Percentiles rank a stretch among this genome's conserved stretches.
These are phyloP conservation scores for Eutypa lata DNA, from an alignment of 2,329 filamentous ascomycete species.

Conservation along the genomic window DNA sequence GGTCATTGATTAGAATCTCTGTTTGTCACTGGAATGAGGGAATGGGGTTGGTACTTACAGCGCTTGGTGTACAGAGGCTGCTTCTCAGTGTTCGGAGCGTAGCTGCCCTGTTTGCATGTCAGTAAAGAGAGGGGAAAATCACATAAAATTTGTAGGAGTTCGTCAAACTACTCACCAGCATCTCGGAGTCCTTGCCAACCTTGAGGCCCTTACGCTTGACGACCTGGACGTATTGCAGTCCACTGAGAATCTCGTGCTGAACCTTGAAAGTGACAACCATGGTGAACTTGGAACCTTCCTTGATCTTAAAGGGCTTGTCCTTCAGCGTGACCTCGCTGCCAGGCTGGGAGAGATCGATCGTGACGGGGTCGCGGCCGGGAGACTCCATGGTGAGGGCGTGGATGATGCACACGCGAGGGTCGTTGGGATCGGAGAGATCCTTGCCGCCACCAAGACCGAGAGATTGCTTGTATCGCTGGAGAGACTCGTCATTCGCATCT, in stretches of 20 bases:
- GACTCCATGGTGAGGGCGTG: constrained; percentile 85
- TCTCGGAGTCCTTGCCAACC: constrained; percentile 92
- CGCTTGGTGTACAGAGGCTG: constrained; percentile 84
- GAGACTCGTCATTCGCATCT: constrained; percentile 80
- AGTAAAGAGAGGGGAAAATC: constrained; percentile 13
- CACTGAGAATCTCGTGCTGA: constrained; percentile 92
- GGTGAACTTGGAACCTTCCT: constrained; percentile 89
- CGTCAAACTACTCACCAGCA: constrained; percentile 70
- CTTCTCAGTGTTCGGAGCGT: constrained; percentile 87
- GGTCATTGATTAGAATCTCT: not conserved
- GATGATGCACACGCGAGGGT: constrained; percentile 90
- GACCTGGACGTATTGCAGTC: constrained; percentile 91
- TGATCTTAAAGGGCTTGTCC: constrained; percentile 93
- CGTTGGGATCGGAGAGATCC: constrained; percentile 71
- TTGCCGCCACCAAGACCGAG: constrained; percentile 78
- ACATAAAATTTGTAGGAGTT: not conserved
- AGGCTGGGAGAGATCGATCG: constrained; percentile 77
- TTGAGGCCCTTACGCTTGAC: constrained; percentile 86
- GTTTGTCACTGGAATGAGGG: not conserved
- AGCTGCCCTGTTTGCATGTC: constrained; percentile 67
- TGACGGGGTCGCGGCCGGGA: constrained; percentile 77
- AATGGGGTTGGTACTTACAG: constrained; percentile 59
- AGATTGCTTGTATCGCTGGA: constrained; percentile 96
- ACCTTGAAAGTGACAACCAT: constrained; percentile 96
- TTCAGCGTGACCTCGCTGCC: constrained; percentile 77